Conservation (phyloP, 768 basidiomycete genomes). For the Phaffia tasmanica region DNA sequence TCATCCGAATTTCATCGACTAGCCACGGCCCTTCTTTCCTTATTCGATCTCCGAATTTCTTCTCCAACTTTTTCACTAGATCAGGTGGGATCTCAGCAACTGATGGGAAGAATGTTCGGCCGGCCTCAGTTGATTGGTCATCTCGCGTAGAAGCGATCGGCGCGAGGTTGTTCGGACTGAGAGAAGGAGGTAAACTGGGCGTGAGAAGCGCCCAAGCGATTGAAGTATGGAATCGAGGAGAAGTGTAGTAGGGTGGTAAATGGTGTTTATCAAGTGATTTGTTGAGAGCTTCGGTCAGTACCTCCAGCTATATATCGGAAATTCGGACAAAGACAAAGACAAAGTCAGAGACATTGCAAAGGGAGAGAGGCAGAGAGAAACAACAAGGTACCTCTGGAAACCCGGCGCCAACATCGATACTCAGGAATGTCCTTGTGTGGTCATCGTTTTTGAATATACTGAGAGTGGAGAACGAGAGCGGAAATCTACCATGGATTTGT, state of each 20-base stretch:
- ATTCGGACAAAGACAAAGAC: background rate
- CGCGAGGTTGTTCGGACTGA: background rate
- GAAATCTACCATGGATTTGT: background rate
- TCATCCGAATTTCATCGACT: no score
- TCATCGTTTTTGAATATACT: constrained; percentile 18
- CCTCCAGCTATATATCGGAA: background rate
- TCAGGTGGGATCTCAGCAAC: background rate
- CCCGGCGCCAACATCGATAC: constrained; percentile 17
- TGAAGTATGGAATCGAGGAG: constrained; percentile 21
- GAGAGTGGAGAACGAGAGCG: constrained; percentile 1
- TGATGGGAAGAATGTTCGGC: background rate
- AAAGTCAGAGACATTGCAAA: background rate
- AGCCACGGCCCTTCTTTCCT: background rate
- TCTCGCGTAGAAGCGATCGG: background rate
- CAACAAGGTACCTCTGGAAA: constrained; percentile 5
- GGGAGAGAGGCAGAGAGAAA: background rate
- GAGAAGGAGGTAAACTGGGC: background rate
- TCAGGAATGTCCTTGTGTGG: constrained; percentile 19
- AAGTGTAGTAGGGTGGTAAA: constrained; percentile 15
- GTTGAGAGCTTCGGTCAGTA: constrained; percentile 6
- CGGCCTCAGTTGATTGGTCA: no score
- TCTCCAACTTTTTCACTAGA: background rate
- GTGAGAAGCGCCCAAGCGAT: constrained; percentile 20
- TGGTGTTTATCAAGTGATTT: constrained; percentile 6
- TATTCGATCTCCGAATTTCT: background rate